phyloP scores from a whole-genome alignment of 2,329 filamentous ascomycete species.

The Venturia pyrina region DNA sequence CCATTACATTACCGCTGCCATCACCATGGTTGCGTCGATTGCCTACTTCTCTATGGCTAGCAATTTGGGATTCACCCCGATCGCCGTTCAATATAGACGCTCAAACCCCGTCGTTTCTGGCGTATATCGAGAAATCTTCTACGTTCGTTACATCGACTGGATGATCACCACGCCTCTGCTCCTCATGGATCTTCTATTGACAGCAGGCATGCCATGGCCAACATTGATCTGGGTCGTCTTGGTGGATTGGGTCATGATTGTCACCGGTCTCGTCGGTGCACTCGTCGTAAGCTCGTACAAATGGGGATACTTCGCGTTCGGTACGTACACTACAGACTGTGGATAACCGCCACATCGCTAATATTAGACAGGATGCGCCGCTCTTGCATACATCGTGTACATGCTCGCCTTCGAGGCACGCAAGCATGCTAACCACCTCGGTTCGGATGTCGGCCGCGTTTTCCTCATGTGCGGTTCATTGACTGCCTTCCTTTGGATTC shows the following conservation, averaged over 20 bases:
- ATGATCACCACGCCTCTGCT: constrained; percentile 55
- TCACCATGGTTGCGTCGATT: constrained; percentile 50
- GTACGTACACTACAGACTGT: constrained; percentile 14
- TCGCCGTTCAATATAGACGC: constrained; percentile 49
- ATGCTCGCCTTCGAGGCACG: constrained; percentile 48
- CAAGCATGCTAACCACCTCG: constrained; percentile 45
- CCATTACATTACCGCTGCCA: constrained; percentile 52
- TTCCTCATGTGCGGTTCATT: constrained; percentile 49
- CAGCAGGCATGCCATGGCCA: constrained; percentile 54
- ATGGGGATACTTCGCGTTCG: constrained; percentile 56
- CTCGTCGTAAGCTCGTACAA: constrained; percentile 54
- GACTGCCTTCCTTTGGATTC: constrained; percentile 52
- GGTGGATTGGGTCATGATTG: constrained; percentile 56
- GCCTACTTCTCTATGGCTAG: constrained; percentile 60
- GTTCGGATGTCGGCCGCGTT: constrained; percentile 40
- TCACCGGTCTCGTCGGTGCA: constrained; percentile 57
- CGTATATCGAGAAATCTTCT: constrained; percentile 53
- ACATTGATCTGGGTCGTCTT: constrained; percentile 53
- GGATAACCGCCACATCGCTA: background rate
- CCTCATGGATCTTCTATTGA: constrained; percentile 52
- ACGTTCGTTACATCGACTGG: constrained; percentile 57
- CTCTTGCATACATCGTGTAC: constrained; percentile 51
- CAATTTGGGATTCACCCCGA: constrained; percentile 53
- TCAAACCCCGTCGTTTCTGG: constrained; percentile 36
- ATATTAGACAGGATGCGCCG: constrained; percentile 23